Evolutionary conservation across 805 yeast species (phyloP).

Genomic region (Starmerella floris): DNA sequence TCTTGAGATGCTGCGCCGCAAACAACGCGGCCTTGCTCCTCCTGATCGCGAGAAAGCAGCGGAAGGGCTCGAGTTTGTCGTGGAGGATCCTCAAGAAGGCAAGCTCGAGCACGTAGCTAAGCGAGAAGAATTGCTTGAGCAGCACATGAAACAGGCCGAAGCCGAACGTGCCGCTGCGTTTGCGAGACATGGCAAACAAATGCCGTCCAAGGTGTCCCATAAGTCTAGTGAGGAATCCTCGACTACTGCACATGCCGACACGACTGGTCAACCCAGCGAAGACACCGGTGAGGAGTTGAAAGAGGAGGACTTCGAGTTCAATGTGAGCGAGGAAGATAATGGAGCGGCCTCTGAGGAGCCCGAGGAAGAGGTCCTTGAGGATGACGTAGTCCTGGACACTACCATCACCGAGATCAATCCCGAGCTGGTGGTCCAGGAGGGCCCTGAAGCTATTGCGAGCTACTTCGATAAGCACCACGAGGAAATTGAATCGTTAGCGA

Average conservation of each 20-base stretch:
- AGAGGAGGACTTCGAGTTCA: slow-evolving; percentile 61
- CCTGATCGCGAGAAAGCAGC: slow-evolving; percentile 18
- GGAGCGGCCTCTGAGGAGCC: slow-evolving; percentile 7
- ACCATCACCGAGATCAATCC: slow-evolving; percentile 17
- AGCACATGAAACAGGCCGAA: slow-evolving; percentile 3
- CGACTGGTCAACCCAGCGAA: background rate
- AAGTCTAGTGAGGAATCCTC: background rate
- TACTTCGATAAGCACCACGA: slow-evolving; percentile 11
- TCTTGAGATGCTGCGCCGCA: slow-evolving; percentile 20
- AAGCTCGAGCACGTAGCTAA: slow-evolving; percentile 17
- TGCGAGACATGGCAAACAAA: slow-evolving; percentile 10
- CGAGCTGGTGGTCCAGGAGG: slow-evolving; percentile 22
- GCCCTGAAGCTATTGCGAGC: slow-evolving; percentile 19
- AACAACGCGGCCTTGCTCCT: slow-evolving; percentile 1
- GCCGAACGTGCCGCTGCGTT: slow-evolving; percentile 15
- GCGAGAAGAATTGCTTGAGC: slow-evolving; percentile 7
- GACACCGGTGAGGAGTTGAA: slow-evolving; percentile 4
- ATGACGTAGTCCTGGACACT: slow-evolving; percentile 35
- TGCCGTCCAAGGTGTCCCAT: slow-evolving; percentile 8
- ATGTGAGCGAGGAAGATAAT: slow-evolving; percentile 44
- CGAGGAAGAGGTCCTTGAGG: slow-evolving; percentile 33
- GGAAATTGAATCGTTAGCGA: background rate
- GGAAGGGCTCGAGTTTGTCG: slow-evolving; percentile 19
- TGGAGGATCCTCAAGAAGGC: slow-evolving; percentile 20
- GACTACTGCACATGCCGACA: slow-evolving; percentile 2